Conservation (phyloP, 1,284 basidiomycete genomes). For the Leccinum subrobustum region DNA sequence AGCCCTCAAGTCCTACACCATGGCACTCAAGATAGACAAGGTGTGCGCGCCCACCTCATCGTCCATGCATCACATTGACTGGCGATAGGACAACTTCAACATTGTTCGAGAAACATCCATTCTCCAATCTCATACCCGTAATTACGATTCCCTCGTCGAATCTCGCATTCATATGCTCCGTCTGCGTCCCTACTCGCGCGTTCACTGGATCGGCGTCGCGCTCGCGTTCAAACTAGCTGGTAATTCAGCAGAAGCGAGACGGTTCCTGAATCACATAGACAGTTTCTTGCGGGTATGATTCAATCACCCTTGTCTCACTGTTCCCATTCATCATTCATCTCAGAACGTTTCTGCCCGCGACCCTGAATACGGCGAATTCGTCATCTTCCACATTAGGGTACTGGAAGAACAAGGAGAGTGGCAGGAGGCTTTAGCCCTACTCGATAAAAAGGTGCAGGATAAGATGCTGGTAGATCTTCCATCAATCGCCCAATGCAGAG, state of each 20-base stretch:
- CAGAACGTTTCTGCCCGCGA: conserved; percentile 78
- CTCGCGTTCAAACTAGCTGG: conserved; percentile 88
- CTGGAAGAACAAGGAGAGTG: conserved; percentile 76
- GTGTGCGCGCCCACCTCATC: conserved; percentile 45
- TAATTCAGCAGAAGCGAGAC: conserved; percentile 70
- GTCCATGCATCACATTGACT: conserved; percentile 12
- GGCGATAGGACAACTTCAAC: conserved; percentile 84
- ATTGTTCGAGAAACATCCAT: conserved; percentile 90
- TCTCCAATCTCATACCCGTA: conserved; percentile 87
- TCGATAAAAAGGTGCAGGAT: conserved; percentile 67
- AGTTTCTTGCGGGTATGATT: conserved; percentile 51
- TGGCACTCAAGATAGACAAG: conserved; percentile 86
- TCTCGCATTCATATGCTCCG: conserved; percentile 81
- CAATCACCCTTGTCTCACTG: background rate
- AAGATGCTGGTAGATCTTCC: conserved; percentile 71
- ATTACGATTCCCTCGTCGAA: conserved; percentile 80
- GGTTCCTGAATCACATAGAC: conserved; percentile 72
- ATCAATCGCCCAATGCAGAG: conserved; percentile 70
- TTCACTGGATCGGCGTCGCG: conserved; percentile 90
- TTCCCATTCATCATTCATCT: conserved; percentile 5
- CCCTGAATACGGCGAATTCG: conserved; percentile 82
- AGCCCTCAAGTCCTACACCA: conserved; percentile 81
- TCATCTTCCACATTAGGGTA: conserved; percentile 80
- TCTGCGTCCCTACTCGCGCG: conserved; percentile 80
- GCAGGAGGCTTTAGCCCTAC: conserved; percentile 57